phyloP scores from a whole-genome alignment of 768 basidiomycete genomes.

The Hydnum rufescens region DNA sequence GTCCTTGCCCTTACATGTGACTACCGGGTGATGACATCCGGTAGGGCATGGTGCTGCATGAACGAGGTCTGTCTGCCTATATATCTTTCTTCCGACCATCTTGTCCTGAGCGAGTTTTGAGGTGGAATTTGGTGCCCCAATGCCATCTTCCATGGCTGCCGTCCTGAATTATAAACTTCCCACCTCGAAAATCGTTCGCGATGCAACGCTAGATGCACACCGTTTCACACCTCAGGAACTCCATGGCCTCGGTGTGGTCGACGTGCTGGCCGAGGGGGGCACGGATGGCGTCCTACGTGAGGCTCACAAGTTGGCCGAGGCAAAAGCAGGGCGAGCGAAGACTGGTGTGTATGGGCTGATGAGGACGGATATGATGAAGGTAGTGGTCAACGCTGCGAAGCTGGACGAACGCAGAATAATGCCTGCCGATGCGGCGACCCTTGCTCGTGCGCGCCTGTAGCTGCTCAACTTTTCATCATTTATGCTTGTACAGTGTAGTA shows the following conservation, averaged over 20 bases:
- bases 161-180: slow-evolving; percentile 18
- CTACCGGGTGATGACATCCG: slow-evolving; percentile 11
- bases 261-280: slow-evolving; percentile 18
- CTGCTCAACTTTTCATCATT: too few relatives aligned
- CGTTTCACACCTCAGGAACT: slow-evolving; percentile 22
- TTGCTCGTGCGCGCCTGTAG: background rate
- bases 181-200: slow-evolving; percentile 16
- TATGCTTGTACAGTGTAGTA: too few relatives aligned
- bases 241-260: slow-evolving; percentile 17
- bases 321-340: slow-evolving; percentile 4
- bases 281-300: slow-evolving; percentile 10
- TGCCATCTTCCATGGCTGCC: slow-evolving; percentile 20
- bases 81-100: slow-evolving; percentile 1
- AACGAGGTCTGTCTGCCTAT: slow-evolving; percentile 16
- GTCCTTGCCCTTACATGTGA: slow-evolving; percentile 24
- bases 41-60: slow-evolving; percentile 15
- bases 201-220: slow-evolving; percentile 19
- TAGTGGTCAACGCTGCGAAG: background rate
- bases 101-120: slow-evolving; percentile 2
- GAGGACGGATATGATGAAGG: slow-evolving; percentile 7
- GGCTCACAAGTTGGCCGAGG: slow-evolving; percentile 10
- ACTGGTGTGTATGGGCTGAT: slow-evolving; percentile 12
- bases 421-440: background rate
- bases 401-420: background rate
- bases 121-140: slow-evolving; percentile 22